Conservation (phyloP, 2,329 filamentous ascomycete species). For the Anisogramma anomala region DNA sequence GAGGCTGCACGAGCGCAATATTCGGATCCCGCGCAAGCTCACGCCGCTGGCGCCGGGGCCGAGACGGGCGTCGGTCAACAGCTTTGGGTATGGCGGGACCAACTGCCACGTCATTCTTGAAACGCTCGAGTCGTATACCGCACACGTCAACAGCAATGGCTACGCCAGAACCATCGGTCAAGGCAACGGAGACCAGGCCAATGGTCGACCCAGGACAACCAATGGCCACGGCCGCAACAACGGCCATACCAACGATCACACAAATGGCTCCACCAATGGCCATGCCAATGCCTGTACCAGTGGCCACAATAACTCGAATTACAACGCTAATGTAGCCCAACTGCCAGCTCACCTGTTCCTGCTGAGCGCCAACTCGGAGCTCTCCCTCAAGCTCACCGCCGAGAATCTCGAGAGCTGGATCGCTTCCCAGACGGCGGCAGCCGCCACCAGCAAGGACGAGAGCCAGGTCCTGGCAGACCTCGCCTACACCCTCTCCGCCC, state of each 20-base stretch:
- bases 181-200: too few species aligned
- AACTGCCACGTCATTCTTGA: slow-evolving; percentile 21
- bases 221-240: too few species aligned
- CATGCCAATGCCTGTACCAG: too few species aligned
- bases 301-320: too few species aligned
- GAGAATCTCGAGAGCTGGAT: not conserved
- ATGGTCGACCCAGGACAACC: too few species aligned
- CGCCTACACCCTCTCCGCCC: slow-evolving; percentile 6
- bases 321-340: too few species aligned
- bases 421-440: too few species aligned
- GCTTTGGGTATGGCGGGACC: slow-evolving; percentile 23
- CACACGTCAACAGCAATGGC: too few species aligned
- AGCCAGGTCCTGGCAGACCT: slow-evolving; percentile 5
- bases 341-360: not conserved
- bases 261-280: too few species aligned
- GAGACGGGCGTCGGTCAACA: slow-evolving; percentile 17
- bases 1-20: not conserved
- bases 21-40: not conserved
- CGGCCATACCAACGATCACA: too few species aligned
- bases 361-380: slow-evolving; percentile 3
- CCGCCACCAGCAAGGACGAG: slow-evolving; percentile 5
- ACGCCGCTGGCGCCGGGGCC: slow-evolving; percentile 8
- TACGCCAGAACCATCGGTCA: too few species aligned
- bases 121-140: too few species aligned
- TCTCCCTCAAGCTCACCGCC: not conserved